These are phyloP conservation scores for Tuber umbilicatum DNA, from an alignment of 495 filamentous ascomycete species.

Conservation along the genomic window DNA sequence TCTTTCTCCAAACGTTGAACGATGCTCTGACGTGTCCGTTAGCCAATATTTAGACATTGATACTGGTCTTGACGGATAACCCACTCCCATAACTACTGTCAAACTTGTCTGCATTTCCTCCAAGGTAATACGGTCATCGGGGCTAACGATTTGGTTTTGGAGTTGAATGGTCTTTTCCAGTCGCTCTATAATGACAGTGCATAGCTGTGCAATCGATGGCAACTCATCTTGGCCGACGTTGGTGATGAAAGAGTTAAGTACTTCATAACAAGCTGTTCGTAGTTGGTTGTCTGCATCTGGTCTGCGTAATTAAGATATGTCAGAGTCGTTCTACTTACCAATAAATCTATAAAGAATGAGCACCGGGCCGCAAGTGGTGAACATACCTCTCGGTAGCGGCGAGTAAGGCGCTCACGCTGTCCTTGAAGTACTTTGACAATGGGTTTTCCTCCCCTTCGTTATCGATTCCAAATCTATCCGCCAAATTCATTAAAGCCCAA, in stretches of 20 bases:
- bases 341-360: constrained; percentile 5
- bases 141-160: constrained; percentile 87
- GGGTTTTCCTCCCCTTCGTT: constrained; percentile 69
- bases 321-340: not conserved
- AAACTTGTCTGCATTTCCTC: constrained; percentile 98
- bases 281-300: constrained; percentile 80
- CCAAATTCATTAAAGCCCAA: constrained; percentile 98
- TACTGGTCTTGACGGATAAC: constrained; percentile 26
- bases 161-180: constrained; percentile 86
- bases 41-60: not conserved
- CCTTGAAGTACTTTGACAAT: constrained; percentile 84
- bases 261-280: constrained; percentile 97
- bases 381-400: constrained; percentile 68
- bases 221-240: constrained; percentile 84
- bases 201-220: constrained; percentile 68
- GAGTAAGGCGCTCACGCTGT: constrained; percentile 78
- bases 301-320: constrained; percentile 43
- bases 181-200: constrained; percentile 75
- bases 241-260: constrained; percentile 84
- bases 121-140: constrained; percentile 86
- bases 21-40: constrained; percentile 51
- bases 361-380: constrained; percentile 6
- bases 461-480: constrained; percentile 70
- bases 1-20: constrained; percentile 87
- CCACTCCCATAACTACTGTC: constrained; percentile 67